Evolutionary conservation across 2,329 filamentous ascomycete species (phyloP), one percentile per base, ranked within the genome.

Genomic region (Neobulgaria alba): DNA sequence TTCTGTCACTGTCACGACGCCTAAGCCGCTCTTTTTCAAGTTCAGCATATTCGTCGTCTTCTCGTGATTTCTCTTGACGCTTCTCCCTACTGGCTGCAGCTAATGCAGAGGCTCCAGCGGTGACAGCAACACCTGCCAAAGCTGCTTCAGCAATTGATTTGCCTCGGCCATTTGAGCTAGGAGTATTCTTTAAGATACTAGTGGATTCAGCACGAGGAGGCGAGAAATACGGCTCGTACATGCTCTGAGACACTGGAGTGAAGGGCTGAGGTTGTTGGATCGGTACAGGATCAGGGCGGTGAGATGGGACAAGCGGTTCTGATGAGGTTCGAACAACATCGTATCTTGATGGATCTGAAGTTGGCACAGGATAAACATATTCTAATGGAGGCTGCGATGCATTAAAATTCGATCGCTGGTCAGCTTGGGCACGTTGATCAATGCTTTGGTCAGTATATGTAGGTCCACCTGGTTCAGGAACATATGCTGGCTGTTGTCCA

Each of bases 221-320:
- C 5, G 23, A 29, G 63, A 65, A 37, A 60, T 54, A 16, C 59
- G 67, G 65, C 35, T 78, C 72, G 52, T 86, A 85, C 1, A 89
- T 71, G 14, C 75, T 74, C 46, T 75, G 73, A 29, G 80, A 79
- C 2, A 93, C 77, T 0, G 85, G 85, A 2, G 74, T 70, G 43
- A 85, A 73, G 2, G 89, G 89, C 52, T 88, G 82, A 2, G 89
- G 89, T 53, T 94, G 86, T 58, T 92, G 83, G n/a, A 95, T 69
- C 0, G 76, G 69, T 5, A 87, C 71, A 0, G 75, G 68, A 4
- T 67, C 75, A 4, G 79, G 74, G 31, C 75, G 69, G 18, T 20
- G 29, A 9, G n/a, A 12, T 5, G 38, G 31, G 3, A 34, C 29
- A 15, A 30, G 29, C 3, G 66, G 55, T 32, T 67, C 63, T 40